phyloP scores from a whole-genome alignment of 768 basidiomycete genomes.

The Sarcodon aspratus region DNA sequence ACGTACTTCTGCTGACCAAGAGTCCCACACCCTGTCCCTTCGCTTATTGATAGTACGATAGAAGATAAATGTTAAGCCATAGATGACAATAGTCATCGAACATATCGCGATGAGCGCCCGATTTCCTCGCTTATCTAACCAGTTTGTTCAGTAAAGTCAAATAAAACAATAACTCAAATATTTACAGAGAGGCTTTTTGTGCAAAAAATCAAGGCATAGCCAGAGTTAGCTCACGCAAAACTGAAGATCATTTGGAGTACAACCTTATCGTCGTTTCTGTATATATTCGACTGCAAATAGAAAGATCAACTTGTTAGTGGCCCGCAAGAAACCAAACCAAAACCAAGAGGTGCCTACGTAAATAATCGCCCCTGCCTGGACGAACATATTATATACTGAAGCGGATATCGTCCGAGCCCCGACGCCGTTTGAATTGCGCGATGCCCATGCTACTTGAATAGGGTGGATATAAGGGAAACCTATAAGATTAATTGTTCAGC shows the following conservation, averaged over 20 bases:
- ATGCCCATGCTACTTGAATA: conserved; percentile 38
- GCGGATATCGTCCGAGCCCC: conserved; percentile 36
- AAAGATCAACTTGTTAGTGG: neutral
- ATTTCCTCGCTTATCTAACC: conserved; percentile 48
- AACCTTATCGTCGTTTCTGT: conserved; percentile 35
- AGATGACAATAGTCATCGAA: conserved; percentile 41
- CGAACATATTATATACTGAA: conserved; percentile 54
- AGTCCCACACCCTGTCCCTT: conserved; percentile 40
- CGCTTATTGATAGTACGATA: conserved; percentile 39
- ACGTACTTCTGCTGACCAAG: conserved; percentile 33
- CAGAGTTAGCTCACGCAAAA: neutral
- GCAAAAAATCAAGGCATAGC: neutral
- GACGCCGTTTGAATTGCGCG: conserved; percentile 49
- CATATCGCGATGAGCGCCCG: conserved; percentile 38
- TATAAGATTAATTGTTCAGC: neutral
- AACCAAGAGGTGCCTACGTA: conserved; percentile 21
- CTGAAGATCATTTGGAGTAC: neutral
- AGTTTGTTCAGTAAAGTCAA: neutral
- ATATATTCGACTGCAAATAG: conserved; percentile 34
- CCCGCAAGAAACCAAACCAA: conserved; percentile 11
- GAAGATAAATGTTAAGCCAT: conserved; percentile 40
- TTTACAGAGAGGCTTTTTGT: conserved; percentile 15
- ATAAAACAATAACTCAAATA: neutral
- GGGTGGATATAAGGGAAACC: conserved; percentile 24
- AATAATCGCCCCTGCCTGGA: conserved; percentile 43